A percentile compares a stretch with the other conserved stretches of the same genome.
phyloP scores from a whole-genome alignment of 257 asterid genomes.

The Ocimum tenuiflorum region DNA sequence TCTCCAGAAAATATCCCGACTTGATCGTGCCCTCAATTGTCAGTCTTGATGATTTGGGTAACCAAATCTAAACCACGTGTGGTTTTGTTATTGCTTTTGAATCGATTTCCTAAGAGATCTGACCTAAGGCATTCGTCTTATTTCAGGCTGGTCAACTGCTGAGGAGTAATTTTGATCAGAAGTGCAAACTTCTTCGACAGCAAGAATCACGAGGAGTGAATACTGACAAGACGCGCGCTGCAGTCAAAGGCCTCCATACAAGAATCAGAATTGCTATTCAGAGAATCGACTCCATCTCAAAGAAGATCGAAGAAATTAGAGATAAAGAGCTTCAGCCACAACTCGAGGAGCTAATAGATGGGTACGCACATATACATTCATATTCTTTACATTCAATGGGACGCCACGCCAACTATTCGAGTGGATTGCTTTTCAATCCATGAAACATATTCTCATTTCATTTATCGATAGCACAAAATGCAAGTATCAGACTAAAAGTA shows the following conservation, averaged over 20 bases:
- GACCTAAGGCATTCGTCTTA: too few species aligned
- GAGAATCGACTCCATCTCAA: constrained; percentile 70
- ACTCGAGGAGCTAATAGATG: constrained; percentile 90
- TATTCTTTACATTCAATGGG: not conserved
- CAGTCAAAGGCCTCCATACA: constrained; percentile 83
- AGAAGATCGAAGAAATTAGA: constrained; percentile 81
- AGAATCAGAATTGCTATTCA: constrained; percentile 86
- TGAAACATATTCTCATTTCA: not conserved
- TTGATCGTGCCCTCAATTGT: too few species aligned
- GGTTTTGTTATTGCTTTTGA: too few species aligned
- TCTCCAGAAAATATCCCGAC: too few species aligned
- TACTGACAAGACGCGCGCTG: constrained; percentile 79
- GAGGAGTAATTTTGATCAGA: constrained; percentile 57
- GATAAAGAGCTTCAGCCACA: constrained; percentile 92
- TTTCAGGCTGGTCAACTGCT: constrained; percentile 74
- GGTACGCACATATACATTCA: constrained; percentile 37
- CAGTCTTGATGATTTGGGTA: too few species aligned
- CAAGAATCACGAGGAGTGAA: constrained; percentile 65
- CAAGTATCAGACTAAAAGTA: too few species aligned
- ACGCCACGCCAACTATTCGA: too few species aligned
- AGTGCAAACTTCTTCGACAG: constrained; percentile 71
- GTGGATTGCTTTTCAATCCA: too few species aligned
- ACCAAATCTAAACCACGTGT: too few species aligned
- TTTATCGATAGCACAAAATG: too few species aligned
- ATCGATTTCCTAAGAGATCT: too few species aligned